These are phyloP conservation scores for Geosmithia morbida DNA, from an alignment of 2,329 filamentous ascomycete species.

Conservation along the genomic window DNA sequence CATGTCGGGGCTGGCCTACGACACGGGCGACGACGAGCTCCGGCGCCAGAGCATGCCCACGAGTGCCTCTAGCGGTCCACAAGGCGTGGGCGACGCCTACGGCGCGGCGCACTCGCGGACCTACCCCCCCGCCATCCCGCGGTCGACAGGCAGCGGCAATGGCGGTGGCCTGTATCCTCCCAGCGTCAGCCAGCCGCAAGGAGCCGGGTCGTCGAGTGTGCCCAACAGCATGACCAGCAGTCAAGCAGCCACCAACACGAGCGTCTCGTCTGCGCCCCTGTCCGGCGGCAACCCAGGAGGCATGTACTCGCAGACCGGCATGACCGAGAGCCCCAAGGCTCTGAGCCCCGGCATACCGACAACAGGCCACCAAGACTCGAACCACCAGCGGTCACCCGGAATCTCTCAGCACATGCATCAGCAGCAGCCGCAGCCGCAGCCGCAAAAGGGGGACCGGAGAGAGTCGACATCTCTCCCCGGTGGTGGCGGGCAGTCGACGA, in stretches of 20 bases:
- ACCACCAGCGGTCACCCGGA: conserved; percentile 51
- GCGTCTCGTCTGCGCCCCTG: conserved; percentile 27
- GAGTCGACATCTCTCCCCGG: conserved; percentile 39
- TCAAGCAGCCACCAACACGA: conserved; percentile 31
- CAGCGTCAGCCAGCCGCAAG: conserved; percentile 36
- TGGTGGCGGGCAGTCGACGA: no score
- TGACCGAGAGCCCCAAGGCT: conserved; percentile 81
- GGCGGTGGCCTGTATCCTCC: conserved; percentile 44
- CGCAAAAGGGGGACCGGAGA: conserved; percentile 47
- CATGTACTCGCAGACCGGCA: conserved; percentile 56
- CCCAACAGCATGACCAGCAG: conserved; percentile 24
- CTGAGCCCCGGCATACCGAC: conserved; percentile 50
- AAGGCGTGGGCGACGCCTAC: conserved; percentile 29
- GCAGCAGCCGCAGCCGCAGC: conserved; percentile 29
- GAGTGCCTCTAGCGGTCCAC: conserved; percentile 57
- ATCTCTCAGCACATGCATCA: conserved; percentile 51
- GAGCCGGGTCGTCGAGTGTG: conserved; percentile 36
- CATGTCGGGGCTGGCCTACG: conserved; percentile 40
- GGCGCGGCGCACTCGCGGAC: conserved; percentile 51
- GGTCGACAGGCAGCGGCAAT: conserved; percentile 24
- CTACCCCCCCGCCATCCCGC: conserved; percentile 55
- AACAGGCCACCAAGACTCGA: conserved; percentile 29
- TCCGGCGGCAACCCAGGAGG: conserved; percentile 29
- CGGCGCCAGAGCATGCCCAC: conserved; percentile 58
- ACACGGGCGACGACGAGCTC: conserved; percentile 44